phyloP scores from a whole-genome alignment of 2,329 filamentous ascomycete genomes.

The Colletotrichum australisinense region DNA sequence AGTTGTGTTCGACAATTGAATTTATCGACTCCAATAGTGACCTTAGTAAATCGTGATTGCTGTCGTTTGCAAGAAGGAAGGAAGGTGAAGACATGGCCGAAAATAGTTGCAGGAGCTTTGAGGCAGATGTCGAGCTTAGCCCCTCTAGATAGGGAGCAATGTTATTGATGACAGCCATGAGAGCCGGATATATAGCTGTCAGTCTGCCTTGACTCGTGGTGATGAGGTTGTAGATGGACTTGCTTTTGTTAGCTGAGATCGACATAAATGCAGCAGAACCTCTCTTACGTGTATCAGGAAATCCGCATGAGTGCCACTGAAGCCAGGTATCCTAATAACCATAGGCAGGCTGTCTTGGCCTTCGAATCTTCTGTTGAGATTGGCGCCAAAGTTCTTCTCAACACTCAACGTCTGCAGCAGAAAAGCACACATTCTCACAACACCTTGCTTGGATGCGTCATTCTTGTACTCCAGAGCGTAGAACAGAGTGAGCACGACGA shows the following conservation, averaged over 20 bases:
- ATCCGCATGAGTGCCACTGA: slow-evolving; percentile 91
- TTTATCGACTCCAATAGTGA: slow-evolving; percentile 91
- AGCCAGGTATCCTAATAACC: slow-evolving; percentile 84
- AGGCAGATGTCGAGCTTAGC: slow-evolving; percentile 78
- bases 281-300: slow-evolving; percentile 85
- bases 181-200: slow-evolving; percentile 89
- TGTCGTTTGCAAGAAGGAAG: slow-evolving; percentile 92
- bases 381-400: slow-evolving; percentile 89
- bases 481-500: slow-evolving; percentile 89
- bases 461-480: slow-evolving; percentile 91
- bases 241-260: slow-evolving; percentile 26
- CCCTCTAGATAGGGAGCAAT: slow-evolving; percentile 86
- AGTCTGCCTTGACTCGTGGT: slow-evolving; percentile 91
- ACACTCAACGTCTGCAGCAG: slow-evolving; percentile 94
- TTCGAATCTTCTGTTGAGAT: slow-evolving; percentile 89
- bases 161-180: slow-evolving; percentile 94
- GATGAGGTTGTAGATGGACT: slow-evolving; percentile 93
- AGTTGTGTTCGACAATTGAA: slow-evolving; percentile 90
- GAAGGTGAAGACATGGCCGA: slow-evolving; percentile 93
- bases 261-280: not conserved
- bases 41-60: slow-evolving; percentile 83
- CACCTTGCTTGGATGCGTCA: slow-evolving; percentile 88
- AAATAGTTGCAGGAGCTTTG: slow-evolving; percentile 88
- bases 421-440: slow-evolving; percentile 98
- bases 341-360: slow-evolving; percentile 88